phyloP scores from a whole-genome alignment of 768 basidiomycete genomes.

The Mycena leptocephala region DNA sequence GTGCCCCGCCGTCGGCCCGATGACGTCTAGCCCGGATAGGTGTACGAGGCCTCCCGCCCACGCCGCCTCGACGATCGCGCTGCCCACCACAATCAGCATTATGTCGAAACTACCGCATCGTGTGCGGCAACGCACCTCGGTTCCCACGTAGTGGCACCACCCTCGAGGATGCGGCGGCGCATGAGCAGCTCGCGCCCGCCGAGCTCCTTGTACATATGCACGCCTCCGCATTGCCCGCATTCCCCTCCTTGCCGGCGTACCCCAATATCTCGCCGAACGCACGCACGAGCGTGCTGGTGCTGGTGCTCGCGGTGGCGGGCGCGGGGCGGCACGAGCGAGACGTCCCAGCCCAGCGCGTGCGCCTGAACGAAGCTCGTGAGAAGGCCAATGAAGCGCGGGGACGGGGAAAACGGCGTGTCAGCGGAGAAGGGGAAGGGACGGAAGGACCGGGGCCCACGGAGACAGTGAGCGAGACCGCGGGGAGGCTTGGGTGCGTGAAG shows the following conservation, averaged over 20 bases:
- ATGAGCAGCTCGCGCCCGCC: constrained; percentile 78
- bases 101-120: not conserved
- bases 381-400: constrained; percentile 68
- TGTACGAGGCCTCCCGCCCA: constrained; percentile 73
- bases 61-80: constrained; percentile 71
- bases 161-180: constrained; percentile 71
- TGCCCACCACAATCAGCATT: constrained; percentile 36
- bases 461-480: constrained; percentile 54
- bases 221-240: constrained; percentile 59
- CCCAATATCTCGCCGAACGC: constrained; percentile 72
- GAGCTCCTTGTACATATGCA: constrained; percentile 80
- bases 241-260: too few species aligned
- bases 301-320: constrained; percentile 73
- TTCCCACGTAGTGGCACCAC: constrained; percentile 73
- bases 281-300: constrained; percentile 72
- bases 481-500: constrained; percentile 54
- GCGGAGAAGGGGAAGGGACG: constrained; percentile 63
- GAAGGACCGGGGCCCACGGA: constrained; percentile 65
- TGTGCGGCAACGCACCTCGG: constrained; percentile 63
- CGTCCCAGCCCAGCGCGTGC: constrained; percentile 78
- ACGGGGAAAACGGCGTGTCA: constrained; percentile 60
- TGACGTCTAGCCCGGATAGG: constrained; percentile 75
- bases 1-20: constrained; percentile 75
- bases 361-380: constrained; percentile 74
- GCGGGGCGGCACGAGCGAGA: constrained; percentile 72